Percentiles rank a stretch among this genome's conserved stretches.
These are phyloP conservation scores for Leishmania guyanensis DNA, from an alignment of 208 protist species.

Conservation along the genomic window DNA sequence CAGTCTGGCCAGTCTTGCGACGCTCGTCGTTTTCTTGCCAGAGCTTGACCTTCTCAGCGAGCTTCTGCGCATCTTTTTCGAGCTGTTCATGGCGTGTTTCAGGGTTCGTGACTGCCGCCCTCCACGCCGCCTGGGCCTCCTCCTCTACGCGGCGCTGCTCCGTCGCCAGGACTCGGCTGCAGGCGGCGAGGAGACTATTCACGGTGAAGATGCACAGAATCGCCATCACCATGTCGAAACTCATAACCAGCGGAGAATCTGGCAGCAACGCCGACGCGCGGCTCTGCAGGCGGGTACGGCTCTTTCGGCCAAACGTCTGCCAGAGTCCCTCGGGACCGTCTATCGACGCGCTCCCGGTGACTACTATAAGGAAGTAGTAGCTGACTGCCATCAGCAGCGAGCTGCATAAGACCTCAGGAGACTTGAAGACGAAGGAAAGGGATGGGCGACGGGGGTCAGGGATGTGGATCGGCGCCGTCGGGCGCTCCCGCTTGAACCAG, in stretches of 20 bases:
- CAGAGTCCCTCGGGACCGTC: slow-evolving; percentile 18
- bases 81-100: slow-evolving; percentile 25
- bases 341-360: slow-evolving; percentile 15
- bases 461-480: slow-evolving; percentile 22
- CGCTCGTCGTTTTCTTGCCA: slow-evolving; percentile 41
- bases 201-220: slow-evolving; percentile 36
- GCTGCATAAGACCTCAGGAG: slow-evolving; percentile 21
- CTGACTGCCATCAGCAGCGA: neutral
- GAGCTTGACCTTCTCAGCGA: slow-evolving; percentile 30
- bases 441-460: slow-evolving; percentile 25
- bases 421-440: slow-evolving; percentile 11
- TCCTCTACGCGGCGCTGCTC: slow-evolving; percentile 29
- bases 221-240: slow-evolving; percentile 51
- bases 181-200: slow-evolving; percentile 40
- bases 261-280: slow-evolving; percentile 27
- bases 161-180: slow-evolving; percentile 29
- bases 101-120: slow-evolving; percentile 9
- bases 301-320: slow-evolving; percentile 25
- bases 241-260: slow-evolving; percentile 33
- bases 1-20: slow-evolving; percentile 19
- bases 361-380: slow-evolving; percentile 11
- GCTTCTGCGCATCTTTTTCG: slow-evolving; percentile 11
- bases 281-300: slow-evolving; percentile 25
- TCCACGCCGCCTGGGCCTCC: slow-evolving; percentile 17
- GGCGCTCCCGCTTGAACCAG: neutral